Percentiles rank a stretch among this genome's conserved stretches.
phyloP scores from a whole-genome alignment of 441 rosid species.

The Gossypium aridum region DNA sequence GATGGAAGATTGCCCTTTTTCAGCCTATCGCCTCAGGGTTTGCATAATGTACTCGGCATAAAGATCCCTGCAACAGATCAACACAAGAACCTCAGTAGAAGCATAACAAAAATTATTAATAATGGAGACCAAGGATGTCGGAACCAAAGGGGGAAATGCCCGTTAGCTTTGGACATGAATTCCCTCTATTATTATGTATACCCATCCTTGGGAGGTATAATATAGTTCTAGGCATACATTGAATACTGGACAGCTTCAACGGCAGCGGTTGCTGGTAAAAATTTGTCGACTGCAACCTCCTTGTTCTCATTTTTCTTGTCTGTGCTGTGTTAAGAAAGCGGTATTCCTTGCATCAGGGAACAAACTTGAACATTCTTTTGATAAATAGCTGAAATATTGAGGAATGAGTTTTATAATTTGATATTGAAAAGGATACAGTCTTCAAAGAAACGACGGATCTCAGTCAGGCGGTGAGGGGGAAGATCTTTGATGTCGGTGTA shows the following conservation, averaged over 20 bases:
- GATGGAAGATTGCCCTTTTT: neutral
- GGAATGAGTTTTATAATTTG: neutral
- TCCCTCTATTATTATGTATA: neutral
- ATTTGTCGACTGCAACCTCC: conserved; percentile 89
- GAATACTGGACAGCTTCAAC: conserved; percentile 78
- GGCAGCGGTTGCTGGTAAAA: conserved; percentile 61
- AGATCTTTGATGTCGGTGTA: conserved; percentile 81
- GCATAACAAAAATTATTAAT: neutral
- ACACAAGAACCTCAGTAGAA: conserved; percentile 6
- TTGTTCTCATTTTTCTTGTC: conserved; percentile 98
- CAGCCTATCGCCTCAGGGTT: conserved; percentile 56
- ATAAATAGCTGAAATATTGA: neutral
- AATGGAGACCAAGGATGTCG: neutral
- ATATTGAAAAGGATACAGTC: conserved; percentile 59
- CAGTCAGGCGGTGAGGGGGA: conserved; percentile 90
- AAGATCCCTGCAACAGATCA: conserved; percentile 59
- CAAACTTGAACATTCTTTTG: neutral
- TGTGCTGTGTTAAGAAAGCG: conserved; percentile 28
- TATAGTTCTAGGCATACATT: conserved; percentile 40
- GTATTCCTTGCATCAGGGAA: neutral
- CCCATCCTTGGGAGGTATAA: neutral
- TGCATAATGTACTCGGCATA: conserved; percentile 90
- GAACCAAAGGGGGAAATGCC: neutral
- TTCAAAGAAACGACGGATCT: conserved; percentile 93
- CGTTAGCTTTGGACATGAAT: neutral